Evolutionary conservation across 2,329 filamentous ascomycete species (phyloP).

Genomic region (Xylariales sp.): DNA sequence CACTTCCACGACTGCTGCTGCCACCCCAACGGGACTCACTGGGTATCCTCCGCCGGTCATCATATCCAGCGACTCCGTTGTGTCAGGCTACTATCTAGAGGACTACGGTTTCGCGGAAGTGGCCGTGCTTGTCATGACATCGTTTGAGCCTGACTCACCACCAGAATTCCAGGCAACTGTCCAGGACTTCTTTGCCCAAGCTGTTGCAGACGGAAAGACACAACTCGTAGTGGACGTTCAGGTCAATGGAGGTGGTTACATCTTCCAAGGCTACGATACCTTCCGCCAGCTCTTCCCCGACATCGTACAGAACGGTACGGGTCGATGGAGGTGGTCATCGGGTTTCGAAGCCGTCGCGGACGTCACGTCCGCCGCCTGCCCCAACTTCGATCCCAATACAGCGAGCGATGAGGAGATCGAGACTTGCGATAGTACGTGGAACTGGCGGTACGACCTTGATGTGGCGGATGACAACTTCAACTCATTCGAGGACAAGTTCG

Average conservation of each 20-base stretch:
- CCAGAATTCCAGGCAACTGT: constrained; percentile 26
- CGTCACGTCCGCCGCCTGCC: constrained; percentile 21
- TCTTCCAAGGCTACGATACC: constrained; percentile 50
- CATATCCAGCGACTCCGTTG: constrained; percentile 20
- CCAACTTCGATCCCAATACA: constrained; percentile 20
- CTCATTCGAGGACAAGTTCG: constrained; percentile 42
- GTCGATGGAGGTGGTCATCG: constrained; percentile 32
- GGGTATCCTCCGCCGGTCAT: constrained; percentile 26
- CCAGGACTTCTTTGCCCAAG: constrained; percentile 24
- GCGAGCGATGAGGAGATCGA: constrained; percentile 22
- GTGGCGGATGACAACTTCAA: constrained; percentile 44
- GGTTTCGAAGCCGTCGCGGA: constrained; percentile 32
- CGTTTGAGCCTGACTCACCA: constrained; percentile 20
- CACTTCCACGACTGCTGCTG: constrained; percentile 1
- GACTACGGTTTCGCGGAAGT: constrained; percentile 24
- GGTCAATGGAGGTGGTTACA: constrained; percentile 51
- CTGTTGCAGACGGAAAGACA: constrained; percentile 44
- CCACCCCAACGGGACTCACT: constrained; percentile 8
- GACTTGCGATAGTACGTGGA: constrained; percentile 46
- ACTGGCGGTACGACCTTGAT: constrained; percentile 46
- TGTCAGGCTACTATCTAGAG: constrained; percentile 28
- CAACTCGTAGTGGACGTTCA: constrained; percentile 53
- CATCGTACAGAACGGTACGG: constrained; percentile 33
- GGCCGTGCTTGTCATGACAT: constrained; percentile 23
- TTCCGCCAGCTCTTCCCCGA: constrained; percentile 51